Evolutionary conservation across 2,329 filamentous ascomycete genomes (phyloP).

Genomic region (Stenocarpella maydis): DNA sequence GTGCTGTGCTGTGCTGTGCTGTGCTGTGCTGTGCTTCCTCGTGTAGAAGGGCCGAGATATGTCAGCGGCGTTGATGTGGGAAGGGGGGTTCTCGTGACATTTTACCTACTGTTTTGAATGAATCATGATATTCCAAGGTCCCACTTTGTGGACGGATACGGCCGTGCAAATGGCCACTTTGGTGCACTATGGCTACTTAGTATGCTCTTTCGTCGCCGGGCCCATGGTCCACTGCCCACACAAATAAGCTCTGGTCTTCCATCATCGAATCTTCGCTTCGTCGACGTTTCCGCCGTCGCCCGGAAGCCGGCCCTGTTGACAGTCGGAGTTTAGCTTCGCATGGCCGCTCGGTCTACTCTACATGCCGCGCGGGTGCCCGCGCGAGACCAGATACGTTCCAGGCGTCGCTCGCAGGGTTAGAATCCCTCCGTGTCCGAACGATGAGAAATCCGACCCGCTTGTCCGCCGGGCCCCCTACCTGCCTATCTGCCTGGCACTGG

Average conservation of each 20-base stretch:
- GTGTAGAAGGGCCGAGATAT: constrained; percentile 16
- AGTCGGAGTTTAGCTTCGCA: constrained; percentile 4
- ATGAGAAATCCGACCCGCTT: constrained; percentile 15
- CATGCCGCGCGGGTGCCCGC: neutral
- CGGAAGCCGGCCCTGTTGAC: neutral
- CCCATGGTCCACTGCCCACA: too few species aligned
- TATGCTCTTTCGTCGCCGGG: too few species aligned
- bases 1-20: neutral
- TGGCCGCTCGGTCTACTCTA: constrained; percentile 6
- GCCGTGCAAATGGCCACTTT: constrained; percentile 5
- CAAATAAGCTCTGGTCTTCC: constrained; percentile 23
- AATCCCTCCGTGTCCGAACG: constrained; percentile 20
- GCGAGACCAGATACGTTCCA: neutral
- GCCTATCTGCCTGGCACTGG: too few species aligned
- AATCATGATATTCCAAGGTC: constrained; percentile 21
- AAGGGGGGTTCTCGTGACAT: too few species aligned
- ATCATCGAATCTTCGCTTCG: constrained; percentile 13
- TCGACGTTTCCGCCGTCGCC: neutral
- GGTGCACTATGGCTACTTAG: neutral
- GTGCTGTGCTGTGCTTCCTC: too few species aligned
- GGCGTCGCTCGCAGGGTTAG: neutral
- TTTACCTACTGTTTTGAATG: too few species aligned
- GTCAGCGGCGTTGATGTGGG: neutral
- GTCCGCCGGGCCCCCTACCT: neutral
- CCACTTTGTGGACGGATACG: neutral